These are phyloP conservation scores for Thermothielavioides terrestris DNA, from an alignment of 495 filamentous ascomycete species.

Conservation along the genomic window DNA sequence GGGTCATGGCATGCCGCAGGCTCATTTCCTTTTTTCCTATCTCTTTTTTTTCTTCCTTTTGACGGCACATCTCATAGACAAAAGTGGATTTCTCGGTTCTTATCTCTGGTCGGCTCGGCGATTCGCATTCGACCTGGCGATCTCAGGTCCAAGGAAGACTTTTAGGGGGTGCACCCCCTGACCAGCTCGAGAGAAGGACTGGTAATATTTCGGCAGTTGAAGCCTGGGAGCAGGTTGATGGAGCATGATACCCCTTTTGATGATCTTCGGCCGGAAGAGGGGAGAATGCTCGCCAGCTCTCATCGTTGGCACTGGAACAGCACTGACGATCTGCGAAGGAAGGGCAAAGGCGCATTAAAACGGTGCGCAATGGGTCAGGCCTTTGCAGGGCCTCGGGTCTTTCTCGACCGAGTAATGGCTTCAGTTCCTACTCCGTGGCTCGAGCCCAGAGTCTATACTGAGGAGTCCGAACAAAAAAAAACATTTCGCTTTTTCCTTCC, in stretches of 20 bases:
- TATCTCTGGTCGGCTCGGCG: conserved; percentile 31
- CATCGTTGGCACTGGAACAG: conserved; percentile 22
- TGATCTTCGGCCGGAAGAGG: conserved; percentile 16
- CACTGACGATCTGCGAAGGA: conserved; percentile 15
- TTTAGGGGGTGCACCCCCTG: conserved; percentile 2
- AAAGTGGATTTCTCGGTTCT: conserved; percentile 50
- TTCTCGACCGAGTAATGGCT: conserved; percentile 11
- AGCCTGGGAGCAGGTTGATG: conserved; percentile 19
- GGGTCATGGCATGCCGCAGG: conserved; percentile 30
- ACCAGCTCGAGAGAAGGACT: conserved; percentile 27
- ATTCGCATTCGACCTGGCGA: conserved; percentile 17
- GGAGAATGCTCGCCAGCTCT: conserved; percentile 23
- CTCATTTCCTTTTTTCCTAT: conserved; percentile 21
- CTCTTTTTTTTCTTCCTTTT: conserved; percentile 26
- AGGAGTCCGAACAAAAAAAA: conserved; percentile 35
- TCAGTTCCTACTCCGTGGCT: conserved; percentile 17
- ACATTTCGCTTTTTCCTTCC: conserved; percentile 16
- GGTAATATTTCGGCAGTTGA: conserved; percentile 39
- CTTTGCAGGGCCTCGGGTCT: conserved; percentile 18
- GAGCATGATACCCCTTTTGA: conserved; percentile 37
- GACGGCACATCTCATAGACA: conserved; percentile 45
- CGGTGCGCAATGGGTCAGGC: conserved; percentile 18
- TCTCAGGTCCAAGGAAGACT: conserved; percentile 14
- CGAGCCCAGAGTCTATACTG: conserved; percentile 21
- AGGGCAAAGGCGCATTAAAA: conserved; percentile 7